Conservation (phyloP, 2,329 filamentous ascomycete genomes). For the Colletotrichum sp. region DNA sequence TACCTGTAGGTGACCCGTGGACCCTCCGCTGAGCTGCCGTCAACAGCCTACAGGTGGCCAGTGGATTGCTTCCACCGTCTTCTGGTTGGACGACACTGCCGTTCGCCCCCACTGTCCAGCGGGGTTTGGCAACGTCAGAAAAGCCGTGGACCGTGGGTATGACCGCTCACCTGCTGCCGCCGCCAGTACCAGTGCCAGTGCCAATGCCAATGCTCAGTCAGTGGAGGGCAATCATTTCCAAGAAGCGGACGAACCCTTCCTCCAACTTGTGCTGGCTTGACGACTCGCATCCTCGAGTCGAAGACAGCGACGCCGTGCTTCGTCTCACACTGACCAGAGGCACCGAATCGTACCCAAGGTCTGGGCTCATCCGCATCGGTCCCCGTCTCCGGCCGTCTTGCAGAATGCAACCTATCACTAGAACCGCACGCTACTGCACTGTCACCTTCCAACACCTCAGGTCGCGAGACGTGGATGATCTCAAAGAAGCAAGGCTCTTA, state of each 20-base stretch:
- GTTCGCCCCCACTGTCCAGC: neutral
- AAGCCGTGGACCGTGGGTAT: neutral
- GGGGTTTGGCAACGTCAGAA: constrained; percentile 6
- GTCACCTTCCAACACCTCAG: neutral
- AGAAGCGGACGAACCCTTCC: neutral
- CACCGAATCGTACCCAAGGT: neutral
- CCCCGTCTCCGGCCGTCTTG: neutral
- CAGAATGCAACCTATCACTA: constrained; percentile 9
- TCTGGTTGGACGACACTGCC: neutral
- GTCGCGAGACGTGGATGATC: neutral
- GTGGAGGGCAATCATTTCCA: neutral
- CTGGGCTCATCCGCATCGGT: neutral
- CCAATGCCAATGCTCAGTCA: neutral
- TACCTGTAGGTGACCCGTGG: neutral
- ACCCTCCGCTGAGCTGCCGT: constrained; percentile 8
- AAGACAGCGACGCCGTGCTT: neutral
- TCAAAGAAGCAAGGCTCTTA: neutral
- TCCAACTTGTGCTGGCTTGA: neutral
- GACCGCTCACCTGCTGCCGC: neutral
- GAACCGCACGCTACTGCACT: constrained; percentile 7
- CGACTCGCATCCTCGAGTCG: neutral
- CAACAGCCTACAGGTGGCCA: neutral
- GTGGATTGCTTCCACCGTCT: neutral
- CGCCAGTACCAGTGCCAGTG: neutral
- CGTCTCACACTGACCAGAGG: neutral